Conservation (phyloP, 164 flowering plant genomes). For the Kalanchoe fedtschenkoi region DNA sequence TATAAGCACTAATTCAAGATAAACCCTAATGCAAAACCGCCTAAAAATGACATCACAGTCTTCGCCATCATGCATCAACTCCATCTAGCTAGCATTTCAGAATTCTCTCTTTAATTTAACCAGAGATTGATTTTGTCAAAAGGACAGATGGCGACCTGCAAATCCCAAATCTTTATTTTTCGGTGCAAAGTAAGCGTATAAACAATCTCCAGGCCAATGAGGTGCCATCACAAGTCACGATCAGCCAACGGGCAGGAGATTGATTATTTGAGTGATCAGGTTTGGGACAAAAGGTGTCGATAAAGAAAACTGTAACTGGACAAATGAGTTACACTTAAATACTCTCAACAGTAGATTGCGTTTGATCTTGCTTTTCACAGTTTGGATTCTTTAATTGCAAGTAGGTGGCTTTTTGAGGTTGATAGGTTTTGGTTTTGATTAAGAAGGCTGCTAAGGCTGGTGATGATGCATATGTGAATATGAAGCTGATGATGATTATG, state of each 20-base stretch:
- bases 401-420: background rate
- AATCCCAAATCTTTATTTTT: background rate
- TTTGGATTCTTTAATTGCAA: background rate
- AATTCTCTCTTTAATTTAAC: background rate
- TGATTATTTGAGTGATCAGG: background rate
- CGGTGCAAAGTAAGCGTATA: background rate
- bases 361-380: conserved; percentile 2
- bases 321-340: background rate
- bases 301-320: background rate
- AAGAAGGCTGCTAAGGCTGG: background rate
- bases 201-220: background rate
- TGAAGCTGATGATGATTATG: background rate
- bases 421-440: conserved; percentile 1
- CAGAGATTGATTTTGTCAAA: background rate
- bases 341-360: background rate
- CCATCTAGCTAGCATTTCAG: background rate
- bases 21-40: background rate
- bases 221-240: background rate
- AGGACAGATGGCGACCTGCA: background rate
- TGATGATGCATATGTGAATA: background rate
- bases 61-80: background rate
- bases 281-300: background rate
- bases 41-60: background rate
- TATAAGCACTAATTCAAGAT: background rate
- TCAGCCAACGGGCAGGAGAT: background rate